Conservation (phyloP, 2,329 filamentous ascomycete genomes). For the Diaporthe amygdali region DNA sequence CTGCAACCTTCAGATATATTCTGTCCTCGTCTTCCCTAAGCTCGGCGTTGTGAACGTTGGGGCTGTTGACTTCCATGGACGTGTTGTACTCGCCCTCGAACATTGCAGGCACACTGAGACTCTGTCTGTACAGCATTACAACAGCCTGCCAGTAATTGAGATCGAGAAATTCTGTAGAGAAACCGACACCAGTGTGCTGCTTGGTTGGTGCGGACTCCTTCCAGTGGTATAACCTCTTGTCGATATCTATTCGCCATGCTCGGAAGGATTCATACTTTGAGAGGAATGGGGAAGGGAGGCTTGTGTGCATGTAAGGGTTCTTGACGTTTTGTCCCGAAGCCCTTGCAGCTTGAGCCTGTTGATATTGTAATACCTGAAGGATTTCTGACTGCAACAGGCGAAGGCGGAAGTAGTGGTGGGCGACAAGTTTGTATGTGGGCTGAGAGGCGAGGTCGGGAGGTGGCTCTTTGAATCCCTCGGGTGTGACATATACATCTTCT, state of each 20-base stretch:
- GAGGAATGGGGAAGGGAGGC: constrained; percentile 84
- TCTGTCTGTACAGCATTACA: constrained; percentile 94
- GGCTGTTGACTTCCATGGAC: constrained; percentile 67
- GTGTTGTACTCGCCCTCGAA: constrained; percentile 80
- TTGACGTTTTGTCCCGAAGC: constrained; percentile 65
- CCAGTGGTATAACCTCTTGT: constrained; percentile 84
- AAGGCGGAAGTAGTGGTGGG: constrained; percentile 90
- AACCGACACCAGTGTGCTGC: constrained; percentile 82
- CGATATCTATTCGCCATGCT: constrained; percentile 87
- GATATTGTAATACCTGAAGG: constrained; percentile 89
- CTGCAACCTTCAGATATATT: constrained; percentile 92
- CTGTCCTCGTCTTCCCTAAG: constrained; percentile 83
- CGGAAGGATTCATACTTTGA: constrained; percentile 84
- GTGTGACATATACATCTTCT: constrained; percentile 88
- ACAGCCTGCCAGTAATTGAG: constrained; percentile 98
- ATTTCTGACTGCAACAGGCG: constrained; percentile 93
- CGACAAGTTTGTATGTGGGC: constrained; percentile 88
- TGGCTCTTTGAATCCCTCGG: constrained; percentile 71
- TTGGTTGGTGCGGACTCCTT: constrained; percentile 81
- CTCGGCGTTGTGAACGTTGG: constrained; percentile 67
- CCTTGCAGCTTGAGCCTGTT: constrained; percentile 82
- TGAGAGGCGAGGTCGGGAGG: constrained; percentile 57
- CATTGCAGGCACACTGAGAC: constrained; percentile 82
- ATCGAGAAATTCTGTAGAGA: constrained; percentile 88
- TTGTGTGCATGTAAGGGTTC: constrained; percentile 78